These are phyloP conservation scores for Myriosclerotinia scirpicola DNA, from an alignment of 2,329 filamentous ascomycete genomes.

Conservation along the genomic window DNA sequence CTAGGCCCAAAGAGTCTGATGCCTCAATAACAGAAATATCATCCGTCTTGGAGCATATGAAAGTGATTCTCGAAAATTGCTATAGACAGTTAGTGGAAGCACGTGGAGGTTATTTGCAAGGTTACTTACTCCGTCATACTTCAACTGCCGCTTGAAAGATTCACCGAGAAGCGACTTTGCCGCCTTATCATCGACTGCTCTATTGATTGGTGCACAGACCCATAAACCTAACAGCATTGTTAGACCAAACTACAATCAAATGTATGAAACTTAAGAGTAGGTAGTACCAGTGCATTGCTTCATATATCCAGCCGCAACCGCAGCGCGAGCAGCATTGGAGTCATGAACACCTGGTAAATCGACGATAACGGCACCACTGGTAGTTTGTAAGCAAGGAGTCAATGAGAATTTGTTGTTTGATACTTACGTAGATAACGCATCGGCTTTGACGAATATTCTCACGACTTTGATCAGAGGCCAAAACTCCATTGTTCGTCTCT, in stretches of 20 bases:
- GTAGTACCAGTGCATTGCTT: slow-evolving; percentile 51
- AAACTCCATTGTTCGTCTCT: slow-evolving; percentile 41
- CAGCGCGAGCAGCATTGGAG: slow-evolving; percentile 49
- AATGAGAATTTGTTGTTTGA: neutral
- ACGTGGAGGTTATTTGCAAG: too few relatives aligned
- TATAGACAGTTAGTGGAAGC: neutral
- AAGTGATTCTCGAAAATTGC: slow-evolving; percentile 36
- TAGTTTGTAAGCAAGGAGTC: neutral
- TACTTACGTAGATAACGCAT: slow-evolving; percentile 43
- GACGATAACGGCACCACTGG: slow-evolving; percentile 51
- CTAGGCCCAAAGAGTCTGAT: slow-evolving; percentile 42
- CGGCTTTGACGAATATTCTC: slow-evolving; percentile 47
- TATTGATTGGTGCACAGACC: slow-evolving; percentile 62
- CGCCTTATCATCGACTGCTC: slow-evolving; percentile 60
- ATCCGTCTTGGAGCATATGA: slow-evolving; percentile 64
- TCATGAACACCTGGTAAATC: slow-evolving; percentile 57
- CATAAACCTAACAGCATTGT: slow-evolving; percentile 47
- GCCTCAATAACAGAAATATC: slow-evolving; percentile 51
- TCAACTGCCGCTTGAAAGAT: slow-evolving; percentile 58
- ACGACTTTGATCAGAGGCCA: slow-evolving; percentile 46
- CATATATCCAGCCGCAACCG: slow-evolving; percentile 53
- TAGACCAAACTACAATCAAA: neutral
- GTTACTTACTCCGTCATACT: slow-evolving; percentile 52
- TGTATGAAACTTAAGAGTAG: neutral
- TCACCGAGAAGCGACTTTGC: slow-evolving; percentile 57